phyloP scores from a whole-genome alignment of 305 asterid genomes.

The Fraxinus dipetala region DNA sequence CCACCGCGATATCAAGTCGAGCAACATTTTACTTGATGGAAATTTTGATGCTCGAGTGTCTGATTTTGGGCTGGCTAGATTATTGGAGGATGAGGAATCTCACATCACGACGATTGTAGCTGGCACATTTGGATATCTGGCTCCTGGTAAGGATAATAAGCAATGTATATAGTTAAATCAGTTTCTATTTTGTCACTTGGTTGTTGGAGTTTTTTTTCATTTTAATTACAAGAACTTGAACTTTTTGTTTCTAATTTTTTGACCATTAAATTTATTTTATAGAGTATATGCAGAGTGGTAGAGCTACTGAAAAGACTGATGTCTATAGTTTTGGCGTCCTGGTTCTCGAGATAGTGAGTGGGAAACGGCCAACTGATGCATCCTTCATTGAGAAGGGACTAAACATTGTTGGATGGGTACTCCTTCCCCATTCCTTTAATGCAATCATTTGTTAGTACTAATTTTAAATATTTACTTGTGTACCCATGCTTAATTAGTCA shows the following conservation, averaged over 20 bases:
- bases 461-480: not conserved
- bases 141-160: conserved; percentile 63
- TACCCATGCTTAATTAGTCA: not conserved
- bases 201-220: conserved; percentile 1
- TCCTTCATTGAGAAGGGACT: conserved; percentile 96
- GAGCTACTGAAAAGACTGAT: conserved; percentile 95
- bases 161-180: not conserved
- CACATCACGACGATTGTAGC: conserved; percentile 98
- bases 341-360: conserved; percentile 79
- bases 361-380: conserved; percentile 89
- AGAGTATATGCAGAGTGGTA: conserved; percentile 97
- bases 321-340: conserved; percentile 92
- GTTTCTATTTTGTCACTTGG: not conserved
- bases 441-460: not conserved
- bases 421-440: conserved; percentile 9
- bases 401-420: conserved; percentile 97
- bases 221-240: conserved; percentile 3
- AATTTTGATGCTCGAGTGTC: conserved; percentile 95
- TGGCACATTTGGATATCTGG: conserved; percentile 93
- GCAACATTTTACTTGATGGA: conserved; percentile 88
- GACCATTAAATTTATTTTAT: conserved; percentile 19
- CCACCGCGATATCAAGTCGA: conserved; percentile 91
- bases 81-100: conserved; percentile 90
- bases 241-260: conserved; percentile 11
- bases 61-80: conserved; percentile 89